phyloP scores from a whole-genome alignment of 306 rosid genomes.

The Macrotyloma uniflorum region DNA sequence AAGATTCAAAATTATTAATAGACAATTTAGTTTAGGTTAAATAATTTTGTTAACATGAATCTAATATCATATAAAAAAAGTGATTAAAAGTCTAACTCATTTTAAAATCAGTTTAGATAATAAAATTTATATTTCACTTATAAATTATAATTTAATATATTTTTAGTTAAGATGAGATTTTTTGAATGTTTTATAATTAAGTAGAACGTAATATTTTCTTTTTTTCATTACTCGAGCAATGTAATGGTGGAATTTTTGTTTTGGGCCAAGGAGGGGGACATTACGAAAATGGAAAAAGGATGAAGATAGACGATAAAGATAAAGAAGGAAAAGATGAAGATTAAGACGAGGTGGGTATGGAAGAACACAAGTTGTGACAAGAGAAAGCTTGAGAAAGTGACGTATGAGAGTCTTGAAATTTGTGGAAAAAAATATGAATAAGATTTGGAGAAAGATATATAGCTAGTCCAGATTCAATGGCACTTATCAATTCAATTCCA shows the following conservation, averaged over 20 bases:
- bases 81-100: no score
- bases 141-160: no score
- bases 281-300: background rate
- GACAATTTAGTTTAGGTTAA: no score
- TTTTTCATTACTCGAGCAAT: no score
- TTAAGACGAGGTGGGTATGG: conserved; percentile 27
- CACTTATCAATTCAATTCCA: conserved; percentile 51
- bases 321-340: conserved; percentile 40
- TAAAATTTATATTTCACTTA: no score
- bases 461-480: conserved; percentile 66
- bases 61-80: no score
- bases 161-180: no score
- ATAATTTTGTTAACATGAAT: no score
- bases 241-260: background rate
- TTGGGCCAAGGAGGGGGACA: background rate
- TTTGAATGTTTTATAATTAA: no score
- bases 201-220: no score
- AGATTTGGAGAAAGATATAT: conserved; percentile 32
- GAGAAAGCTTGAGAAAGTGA: conserved; percentile 46
- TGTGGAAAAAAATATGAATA: conserved; percentile 29
- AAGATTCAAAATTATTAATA: no score
- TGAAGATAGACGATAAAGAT: conserved; percentile 23
- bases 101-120: no score
- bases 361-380: conserved; percentile 39
- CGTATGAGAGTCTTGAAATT: conserved; percentile 27